A percentile compares a stretch with the other conserved stretches of the same genome.
phyloP scores from a whole-genome alignment of 257 asterid species.

The Catharanthus roseus region DNA sequence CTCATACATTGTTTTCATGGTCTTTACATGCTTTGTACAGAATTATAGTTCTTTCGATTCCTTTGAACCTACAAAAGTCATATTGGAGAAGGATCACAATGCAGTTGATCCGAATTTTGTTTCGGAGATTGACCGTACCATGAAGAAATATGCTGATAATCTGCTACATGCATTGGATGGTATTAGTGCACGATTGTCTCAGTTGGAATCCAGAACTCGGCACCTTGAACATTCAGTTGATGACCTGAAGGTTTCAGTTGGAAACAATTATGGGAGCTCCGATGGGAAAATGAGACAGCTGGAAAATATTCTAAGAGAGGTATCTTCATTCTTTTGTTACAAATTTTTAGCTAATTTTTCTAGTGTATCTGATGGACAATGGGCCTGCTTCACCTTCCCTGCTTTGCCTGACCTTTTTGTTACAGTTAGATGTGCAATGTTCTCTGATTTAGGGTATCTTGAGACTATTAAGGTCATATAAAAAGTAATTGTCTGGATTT shows the following conservation, averaged over 20 bases:
- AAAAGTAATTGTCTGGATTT: background rate
- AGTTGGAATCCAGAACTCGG: constrained; percentile 75
- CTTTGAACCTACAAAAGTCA: constrained; percentile 55
- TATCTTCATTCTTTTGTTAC: constrained; percentile 21
- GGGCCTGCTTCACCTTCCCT: background rate
- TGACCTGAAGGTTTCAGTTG: constrained; percentile 68
- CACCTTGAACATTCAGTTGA: constrained; percentile 74
- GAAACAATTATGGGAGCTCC: constrained; percentile 56
- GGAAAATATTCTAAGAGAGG: constrained; percentile 84
- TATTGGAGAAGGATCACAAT: constrained; percentile 49
- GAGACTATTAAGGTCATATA: too few species aligned
- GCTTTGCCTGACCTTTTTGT: background rate
- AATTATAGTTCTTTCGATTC: constrained; percentile 54
- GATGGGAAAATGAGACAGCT: constrained; percentile 76
- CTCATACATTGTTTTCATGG: background rate
- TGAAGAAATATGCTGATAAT: constrained; percentile 78
- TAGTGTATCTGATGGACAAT: background rate
- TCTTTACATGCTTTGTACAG: constrained; percentile 26
- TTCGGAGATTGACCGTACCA: constrained; percentile 70
- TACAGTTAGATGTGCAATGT: background rate
- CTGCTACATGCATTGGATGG: constrained; percentile 68
- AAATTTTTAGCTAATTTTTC: background rate
- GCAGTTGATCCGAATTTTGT: constrained; percentile 39
- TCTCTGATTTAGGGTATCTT: background rate
- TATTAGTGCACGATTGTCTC: constrained; percentile 75